Conservation (phyloP, 1,284 basidiomycete species). For the Puccinia coronata region DNA sequence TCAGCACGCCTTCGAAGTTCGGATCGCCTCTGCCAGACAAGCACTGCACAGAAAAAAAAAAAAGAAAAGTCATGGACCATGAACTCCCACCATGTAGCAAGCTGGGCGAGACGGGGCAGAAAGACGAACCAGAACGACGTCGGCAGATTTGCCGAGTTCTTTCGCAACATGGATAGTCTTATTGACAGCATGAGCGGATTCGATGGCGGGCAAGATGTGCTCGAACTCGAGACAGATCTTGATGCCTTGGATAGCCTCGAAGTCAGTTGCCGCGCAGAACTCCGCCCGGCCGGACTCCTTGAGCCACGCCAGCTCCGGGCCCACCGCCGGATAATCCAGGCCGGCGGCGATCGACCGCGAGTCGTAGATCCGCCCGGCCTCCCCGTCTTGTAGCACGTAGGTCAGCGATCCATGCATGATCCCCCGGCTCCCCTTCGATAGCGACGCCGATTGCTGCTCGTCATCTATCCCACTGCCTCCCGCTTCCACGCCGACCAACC, state of each 20-base stretch:
- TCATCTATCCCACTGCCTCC: constrained; percentile 77
- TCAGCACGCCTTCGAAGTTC: constrained; percentile 67
- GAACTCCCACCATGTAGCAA: not conserved
- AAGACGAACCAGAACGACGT: constrained; percentile 73
- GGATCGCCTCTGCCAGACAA: constrained; percentile 89
- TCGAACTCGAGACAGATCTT: constrained; percentile 85
- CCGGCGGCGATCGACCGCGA: constrained; percentile 97
- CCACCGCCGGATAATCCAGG: constrained; percentile 80
- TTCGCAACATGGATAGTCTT: constrained; percentile 81
- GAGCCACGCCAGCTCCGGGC: constrained; percentile 95
- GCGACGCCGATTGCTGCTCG: constrained; percentile 83
- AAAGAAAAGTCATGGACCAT: not conserved
- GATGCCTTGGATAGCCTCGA: constrained; percentile 90
- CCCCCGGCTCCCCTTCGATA: constrained; percentile 83
- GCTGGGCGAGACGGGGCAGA: not conserved
- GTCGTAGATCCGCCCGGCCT: constrained; percentile 88
- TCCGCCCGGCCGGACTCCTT: constrained; percentile 92
- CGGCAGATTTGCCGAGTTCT: constrained; percentile 76
- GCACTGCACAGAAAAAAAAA: constrained; percentile 56
- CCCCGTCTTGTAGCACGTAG: constrained; percentile 82
- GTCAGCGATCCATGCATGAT: constrained; percentile 95
- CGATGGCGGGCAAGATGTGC: constrained; percentile 96
- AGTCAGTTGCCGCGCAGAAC: constrained; percentile 88
- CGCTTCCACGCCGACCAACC: constrained; percentile 89
- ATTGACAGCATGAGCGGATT: constrained; percentile 95